Evolutionary conservation across 768 basidiomycete genomes (phyloP).

Genomic region (Filobasidium floriforme): DNA sequence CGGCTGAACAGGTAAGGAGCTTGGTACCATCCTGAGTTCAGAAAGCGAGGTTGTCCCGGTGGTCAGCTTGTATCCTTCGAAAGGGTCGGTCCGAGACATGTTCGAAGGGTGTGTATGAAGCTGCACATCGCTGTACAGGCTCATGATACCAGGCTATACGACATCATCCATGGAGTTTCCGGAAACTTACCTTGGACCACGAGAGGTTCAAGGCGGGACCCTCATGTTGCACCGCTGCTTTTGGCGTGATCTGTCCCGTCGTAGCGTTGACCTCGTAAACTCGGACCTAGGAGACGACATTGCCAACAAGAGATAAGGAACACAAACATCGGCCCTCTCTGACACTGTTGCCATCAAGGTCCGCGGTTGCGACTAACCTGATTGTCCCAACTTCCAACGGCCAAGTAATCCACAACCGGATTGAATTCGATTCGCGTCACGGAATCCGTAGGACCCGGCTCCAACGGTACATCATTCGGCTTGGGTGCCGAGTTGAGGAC

Average conservation of each 20-base stretch:
- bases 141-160: neutral
- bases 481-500: constrained; percentile 45
- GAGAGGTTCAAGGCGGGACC: constrained; percentile 79
- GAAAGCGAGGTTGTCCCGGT: neutral
- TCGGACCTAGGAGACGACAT: constrained; percentile 53
- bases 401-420: constrained; percentile 75
- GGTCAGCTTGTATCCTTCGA: no score
- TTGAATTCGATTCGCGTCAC: constrained; percentile 81
- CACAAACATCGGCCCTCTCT: neutral
- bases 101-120: no score
- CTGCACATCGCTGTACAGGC: neutral
- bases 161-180: neutral
- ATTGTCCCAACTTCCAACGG: constrained; percentile 90
- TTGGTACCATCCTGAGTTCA: constrained; percentile 70
- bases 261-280: constrained; percentile 74
- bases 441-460: constrained; percentile 74
- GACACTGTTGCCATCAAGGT: neutral
- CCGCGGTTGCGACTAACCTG: constrained; percentile 53
- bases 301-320: no score
- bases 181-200: constrained; percentile 72
- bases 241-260: constrained; percentile 67
- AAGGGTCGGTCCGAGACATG: no score
- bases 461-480: constrained; percentile 67
- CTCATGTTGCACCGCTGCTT: constrained; percentile 84
- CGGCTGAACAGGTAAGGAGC: constrained; percentile 83